Conservation (phyloP, 257 asterid genomes). For the Ilex asprella region DNA sequence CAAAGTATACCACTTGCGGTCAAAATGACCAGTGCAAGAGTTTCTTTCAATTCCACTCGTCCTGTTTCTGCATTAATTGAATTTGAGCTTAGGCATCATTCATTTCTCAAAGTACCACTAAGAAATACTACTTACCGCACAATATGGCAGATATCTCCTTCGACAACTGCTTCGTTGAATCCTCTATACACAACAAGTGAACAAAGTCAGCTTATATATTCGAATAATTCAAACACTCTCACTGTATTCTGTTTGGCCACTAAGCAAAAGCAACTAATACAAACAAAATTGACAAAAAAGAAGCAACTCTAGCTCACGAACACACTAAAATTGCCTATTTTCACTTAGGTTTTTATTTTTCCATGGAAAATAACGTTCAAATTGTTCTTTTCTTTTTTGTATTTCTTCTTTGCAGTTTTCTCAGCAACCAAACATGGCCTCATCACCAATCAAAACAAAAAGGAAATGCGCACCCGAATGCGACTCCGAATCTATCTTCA, state of each 20-base stretch:
- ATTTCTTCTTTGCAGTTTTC: too few species aligned
- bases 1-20: too few species aligned
- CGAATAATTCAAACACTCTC: slow-evolving; percentile 1
- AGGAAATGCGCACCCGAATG: slow-evolving; percentile 32
- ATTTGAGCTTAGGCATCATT: not conserved
- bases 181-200: slow-evolving; percentile 20
- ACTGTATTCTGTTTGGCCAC: not conserved
- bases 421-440: not conserved
- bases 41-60: not conserved
- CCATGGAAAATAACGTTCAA: not conserved
- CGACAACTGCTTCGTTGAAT: slow-evolving; percentile 34
- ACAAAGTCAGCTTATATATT: not conserved
- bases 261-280: not conserved
- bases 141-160: slow-evolving; percentile 33
- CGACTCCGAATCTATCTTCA: slow-evolving; percentile 25
- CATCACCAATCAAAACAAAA: not conserved
- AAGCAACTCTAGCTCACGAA: not conserved
- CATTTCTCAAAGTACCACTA: not conserved
- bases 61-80: too few species aligned
- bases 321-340: not conserved
- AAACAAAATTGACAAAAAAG: too few species aligned
- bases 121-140: slow-evolving; percentile 32
- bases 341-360: not conserved
- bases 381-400: not conserved
- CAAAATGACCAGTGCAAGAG: not conserved